These are phyloP conservation scores for Cinnamomum micranthum DNA, from an alignment of 164 flowering plant genomes.

Conservation along the genomic window DNA sequence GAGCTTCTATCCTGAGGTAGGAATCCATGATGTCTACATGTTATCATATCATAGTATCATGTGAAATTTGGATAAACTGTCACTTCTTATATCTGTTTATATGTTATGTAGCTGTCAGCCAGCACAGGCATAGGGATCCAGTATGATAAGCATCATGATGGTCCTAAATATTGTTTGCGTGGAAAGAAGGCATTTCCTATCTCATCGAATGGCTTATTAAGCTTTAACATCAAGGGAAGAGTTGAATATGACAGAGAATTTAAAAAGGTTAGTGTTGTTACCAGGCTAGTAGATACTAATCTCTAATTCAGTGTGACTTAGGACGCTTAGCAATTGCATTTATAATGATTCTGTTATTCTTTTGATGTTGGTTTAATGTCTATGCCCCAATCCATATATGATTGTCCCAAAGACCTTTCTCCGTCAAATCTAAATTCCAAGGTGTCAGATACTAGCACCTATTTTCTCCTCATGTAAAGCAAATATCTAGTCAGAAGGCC, in stretches of 20 bases:
- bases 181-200: slow-evolving; percentile 78
- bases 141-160: slow-evolving; percentile 38
- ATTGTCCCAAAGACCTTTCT: neutral
- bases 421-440: neutral
- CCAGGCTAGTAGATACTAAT: neutral
- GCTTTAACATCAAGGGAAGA: slow-evolving; percentile 66
- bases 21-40: neutral
- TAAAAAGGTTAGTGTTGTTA: slow-evolving; percentile 44
- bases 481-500: neutral
- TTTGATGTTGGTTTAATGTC: neutral
- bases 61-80: neutral
- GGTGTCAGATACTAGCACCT: neutral
- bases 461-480: neutral
- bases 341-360: neutral
- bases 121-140: slow-evolving; percentile 66
- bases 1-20: slow-evolving; percentile 61
- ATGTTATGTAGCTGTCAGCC: slow-evolving; percentile 41
- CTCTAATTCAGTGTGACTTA: neutral
- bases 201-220: slow-evolving; percentile 37
- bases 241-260: slow-evolving; percentile 52
- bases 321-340: neutral
- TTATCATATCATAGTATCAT: neutral
- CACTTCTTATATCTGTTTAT: neutral
- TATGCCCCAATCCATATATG: neutral
- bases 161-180: slow-evolving; percentile 43